Conservation (phyloP, 805 yeast species). For the Wickerhamomyces bovis region DNA sequence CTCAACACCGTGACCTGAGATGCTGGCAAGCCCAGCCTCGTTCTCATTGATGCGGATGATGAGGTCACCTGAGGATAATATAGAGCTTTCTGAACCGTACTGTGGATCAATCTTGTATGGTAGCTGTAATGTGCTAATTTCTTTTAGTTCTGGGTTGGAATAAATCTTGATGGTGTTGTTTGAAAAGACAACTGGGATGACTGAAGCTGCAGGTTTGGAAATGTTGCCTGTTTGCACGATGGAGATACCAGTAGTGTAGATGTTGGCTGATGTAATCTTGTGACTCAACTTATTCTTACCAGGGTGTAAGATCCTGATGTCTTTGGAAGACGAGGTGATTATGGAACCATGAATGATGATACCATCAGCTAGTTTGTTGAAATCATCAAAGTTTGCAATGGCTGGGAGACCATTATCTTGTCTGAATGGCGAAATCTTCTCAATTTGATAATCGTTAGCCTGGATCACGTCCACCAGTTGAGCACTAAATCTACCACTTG, state of each 20-base stretch:
- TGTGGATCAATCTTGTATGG: slow-evolving; percentile 36
- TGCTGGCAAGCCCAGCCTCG: slow-evolving; percentile 46
- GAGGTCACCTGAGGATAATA: slow-evolving; percentile 50
- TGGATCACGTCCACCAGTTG: slow-evolving; percentile 42
- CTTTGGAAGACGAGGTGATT: slow-evolving; percentile 48
- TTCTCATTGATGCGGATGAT: slow-evolving; percentile 49
- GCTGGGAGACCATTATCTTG: slow-evolving; percentile 57
- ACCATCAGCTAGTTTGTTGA: slow-evolving; percentile 58
- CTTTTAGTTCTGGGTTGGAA: slow-evolving; percentile 59
- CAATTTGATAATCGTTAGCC: slow-evolving; percentile 47
- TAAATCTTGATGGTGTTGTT: slow-evolving; percentile 41
- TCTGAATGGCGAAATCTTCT: slow-evolving; percentile 52
- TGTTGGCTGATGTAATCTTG: slow-evolving; percentile 46
- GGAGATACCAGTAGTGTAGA: slow-evolving; percentile 47
- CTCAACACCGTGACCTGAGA: slow-evolving; percentile 37
- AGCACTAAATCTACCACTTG: slow-evolving; percentile 55
- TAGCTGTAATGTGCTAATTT: slow-evolving; percentile 42
- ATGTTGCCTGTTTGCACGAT: slow-evolving; percentile 24
- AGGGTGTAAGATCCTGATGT: slow-evolving; percentile 55
- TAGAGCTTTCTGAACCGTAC: slow-evolving; percentile 38
- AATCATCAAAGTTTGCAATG: slow-evolving; percentile 51
- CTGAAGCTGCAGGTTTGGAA: slow-evolving; percentile 37
- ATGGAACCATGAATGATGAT: slow-evolving; percentile 55
- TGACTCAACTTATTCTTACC: slow-evolving; percentile 61
- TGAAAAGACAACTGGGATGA: slow-evolving; percentile 38